These are phyloP conservation scores for Thraustotheca clavata DNA, from an alignment of 352 stramenopile species.

Conservation along the genomic window DNA sequence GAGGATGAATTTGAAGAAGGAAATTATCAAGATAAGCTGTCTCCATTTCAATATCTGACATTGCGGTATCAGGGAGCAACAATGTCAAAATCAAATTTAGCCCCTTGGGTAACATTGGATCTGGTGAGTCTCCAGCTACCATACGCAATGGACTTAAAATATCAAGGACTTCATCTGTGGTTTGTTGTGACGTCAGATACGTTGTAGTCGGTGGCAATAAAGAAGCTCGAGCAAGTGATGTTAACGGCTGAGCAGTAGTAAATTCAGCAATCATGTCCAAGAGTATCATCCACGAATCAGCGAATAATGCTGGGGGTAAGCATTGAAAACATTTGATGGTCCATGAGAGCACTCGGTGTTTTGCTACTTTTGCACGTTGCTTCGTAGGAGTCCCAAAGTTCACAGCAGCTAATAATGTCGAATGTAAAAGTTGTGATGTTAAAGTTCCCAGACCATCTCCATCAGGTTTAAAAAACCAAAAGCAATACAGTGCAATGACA, in stretches of 20 bases:
- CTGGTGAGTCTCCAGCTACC: slow-evolving; percentile 50
- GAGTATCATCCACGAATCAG: slow-evolving; percentile 71
- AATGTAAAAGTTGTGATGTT: slow-evolving; percentile 57
- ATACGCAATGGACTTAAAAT: slow-evolving; percentile 47
- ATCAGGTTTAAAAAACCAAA: slow-evolving; percentile 33
- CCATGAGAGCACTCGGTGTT: slow-evolving; percentile 67
- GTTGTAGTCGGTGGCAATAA: slow-evolving; percentile 51
- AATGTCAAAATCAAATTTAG: slow-evolving; percentile 69
- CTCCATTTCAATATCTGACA: slow-evolving; percentile 77
- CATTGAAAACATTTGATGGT: slow-evolving; percentile 67
- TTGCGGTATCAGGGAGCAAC: slow-evolving; percentile 53
- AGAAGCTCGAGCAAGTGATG: slow-evolving; percentile 48
- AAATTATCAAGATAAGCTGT: slow-evolving; percentile 78
- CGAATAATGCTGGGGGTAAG: slow-evolving; percentile 60
- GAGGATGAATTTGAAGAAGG: background rate
- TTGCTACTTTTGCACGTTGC: slow-evolving; percentile 65
- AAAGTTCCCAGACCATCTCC: slow-evolving; percentile 42
- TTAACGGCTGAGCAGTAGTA: slow-evolving; percentile 68
- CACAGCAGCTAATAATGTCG: slow-evolving; percentile 50
- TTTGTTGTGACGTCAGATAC: slow-evolving; percentile 51
- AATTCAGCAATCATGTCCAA: slow-evolving; percentile 72
- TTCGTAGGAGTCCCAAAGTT: slow-evolving; percentile 67
- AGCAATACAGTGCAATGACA: slow-evolving; percentile 56
- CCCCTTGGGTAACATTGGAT: slow-evolving; percentile 56
- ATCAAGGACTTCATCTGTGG: slow-evolving; percentile 52